Conservation (phyloP, 2,329 filamentous ascomycete species). For the Pseudogymnoascus sp. region DNA sequence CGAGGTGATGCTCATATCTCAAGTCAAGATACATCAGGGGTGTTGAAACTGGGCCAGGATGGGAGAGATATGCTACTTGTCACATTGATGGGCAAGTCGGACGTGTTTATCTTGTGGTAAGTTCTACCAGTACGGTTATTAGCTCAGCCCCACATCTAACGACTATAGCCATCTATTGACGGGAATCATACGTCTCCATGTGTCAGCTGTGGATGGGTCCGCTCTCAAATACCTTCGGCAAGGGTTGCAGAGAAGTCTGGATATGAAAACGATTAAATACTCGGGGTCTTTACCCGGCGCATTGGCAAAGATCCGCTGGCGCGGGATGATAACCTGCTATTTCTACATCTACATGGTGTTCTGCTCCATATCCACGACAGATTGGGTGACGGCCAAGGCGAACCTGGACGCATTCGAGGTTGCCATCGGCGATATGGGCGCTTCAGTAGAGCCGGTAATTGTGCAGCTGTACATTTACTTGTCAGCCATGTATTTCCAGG, state of each 20-base stretch:
- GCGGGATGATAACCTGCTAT: constrained; percentile 26
- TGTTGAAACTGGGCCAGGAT: constrained; percentile 42
- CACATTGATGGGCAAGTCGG: constrained; percentile 53
- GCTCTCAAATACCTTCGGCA: constrained; percentile 49
- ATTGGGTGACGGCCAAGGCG: constrained; percentile 25
- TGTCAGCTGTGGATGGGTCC: constrained; percentile 43
- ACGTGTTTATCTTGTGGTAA: constrained; percentile 30
- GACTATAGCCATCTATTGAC: constrained; percentile 44
- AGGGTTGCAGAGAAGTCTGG: constrained; percentile 41
- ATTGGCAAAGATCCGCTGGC: constrained; percentile 24
- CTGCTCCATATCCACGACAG: constrained; percentile 21
- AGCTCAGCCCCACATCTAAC: constrained; percentile 24
- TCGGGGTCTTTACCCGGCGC: constrained; percentile 24
- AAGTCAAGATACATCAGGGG: constrained; percentile 48
- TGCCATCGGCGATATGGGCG: constrained; percentile 19
- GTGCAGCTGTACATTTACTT: constrained; percentile 48
- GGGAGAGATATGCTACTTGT: constrained; percentile 49
- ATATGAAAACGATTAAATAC: constrained; percentile 27
- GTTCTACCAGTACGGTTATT: constrained; percentile 5
- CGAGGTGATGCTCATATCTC: constrained; percentile 41
- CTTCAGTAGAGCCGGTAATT: constrained; percentile 21
- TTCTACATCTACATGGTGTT: constrained; percentile 28
- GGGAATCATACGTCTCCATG: constrained; percentile 43
- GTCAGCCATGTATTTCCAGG: constrained; percentile 67
- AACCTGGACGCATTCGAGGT: constrained; percentile 20